Evolutionary conservation across 2,329 filamentous ascomycete genomes (phyloP), one percentile per base, ranked within the genome.

Genomic region (Cladosporium sp.): DNA sequence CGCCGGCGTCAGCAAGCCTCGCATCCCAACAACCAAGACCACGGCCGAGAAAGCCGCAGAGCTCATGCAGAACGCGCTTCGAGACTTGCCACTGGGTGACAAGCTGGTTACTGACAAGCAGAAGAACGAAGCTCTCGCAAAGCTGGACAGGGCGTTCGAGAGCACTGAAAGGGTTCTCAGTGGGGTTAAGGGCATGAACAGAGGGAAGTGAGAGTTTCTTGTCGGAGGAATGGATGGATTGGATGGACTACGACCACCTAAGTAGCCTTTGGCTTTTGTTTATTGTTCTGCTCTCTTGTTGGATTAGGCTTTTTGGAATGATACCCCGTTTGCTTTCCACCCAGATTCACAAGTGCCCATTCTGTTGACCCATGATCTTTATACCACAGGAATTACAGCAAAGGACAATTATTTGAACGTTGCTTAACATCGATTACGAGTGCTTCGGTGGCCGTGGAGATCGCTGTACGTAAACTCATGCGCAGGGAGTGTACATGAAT

Each of bases 21-120:
- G 51, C 58, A 15, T 65, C n/a, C 54, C 55, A 24, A 60, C 44
- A 36, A 73, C 75, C 3, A 75, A 74, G 52, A 67, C 77, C 61
- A 77, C 75, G 36, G 74, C 78, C 26, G 75, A 80, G 51, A 77
- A 80, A 64, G 80, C 81, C 0, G 81, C 80, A 30, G 80, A 82
- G 65, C 70, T 82, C 44, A 82, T 83, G 68, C 80, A 82, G 73
- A 80, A 80, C 65, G 80, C 82, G 1, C 75, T 83, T 74, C 76
- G 79, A 21, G 80, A 82, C 66, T 64, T 83, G 64, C 81, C 81
- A 18, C 68, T 77, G 12, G 75, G 77, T 12, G 79, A 78, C 2
- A 73, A 78, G 30, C 71, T 76, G 55, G 70, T 71, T 3, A 73
- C 72, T 59, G 79, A 81, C 66, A 77, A 78, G 59, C 80, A 81